phyloP scores from a whole-genome alignment of 73 alveolate species.

The Stentor coeruleus region DNA sequence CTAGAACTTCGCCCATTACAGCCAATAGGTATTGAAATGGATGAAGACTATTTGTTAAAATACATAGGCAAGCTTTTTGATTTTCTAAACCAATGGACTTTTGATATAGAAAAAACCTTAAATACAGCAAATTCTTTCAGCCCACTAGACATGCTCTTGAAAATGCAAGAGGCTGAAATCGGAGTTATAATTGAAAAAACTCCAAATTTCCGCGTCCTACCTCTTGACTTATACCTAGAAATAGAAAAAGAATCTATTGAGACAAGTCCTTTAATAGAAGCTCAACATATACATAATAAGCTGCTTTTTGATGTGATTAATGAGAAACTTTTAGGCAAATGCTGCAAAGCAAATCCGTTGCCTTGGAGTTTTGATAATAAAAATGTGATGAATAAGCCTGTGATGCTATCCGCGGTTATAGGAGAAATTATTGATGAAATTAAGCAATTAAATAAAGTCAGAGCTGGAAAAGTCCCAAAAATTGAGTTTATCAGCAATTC shows the following conservation, averaged over 20 bases:
- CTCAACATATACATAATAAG: constrained; percentile 81
- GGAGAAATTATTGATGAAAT: constrained; percentile 49
- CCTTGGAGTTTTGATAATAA: constrained; percentile 68
- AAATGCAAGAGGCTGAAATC: constrained; percentile 59
- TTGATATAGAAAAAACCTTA: constrained; percentile 4
- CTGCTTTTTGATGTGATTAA: constrained; percentile 74
- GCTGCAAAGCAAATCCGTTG: constrained; percentile 72
- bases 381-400: constrained; percentile 29
- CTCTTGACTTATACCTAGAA: background rate
- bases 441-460: background rate
- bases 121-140: constrained; percentile 37
- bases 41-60: background rate
- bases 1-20: background rate
- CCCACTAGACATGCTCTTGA: constrained; percentile 45
- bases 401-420: constrained; percentile 37
- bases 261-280: constrained; percentile 44
- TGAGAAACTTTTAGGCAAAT: constrained; percentile 77
- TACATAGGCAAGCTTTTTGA: background rate
- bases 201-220: background rate
- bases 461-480: constrained; percentile 43
- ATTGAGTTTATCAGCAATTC: constrained; percentile 38
- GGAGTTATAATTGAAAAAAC: constrained; percentile 57
- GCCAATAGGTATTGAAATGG: background rate
- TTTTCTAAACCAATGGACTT: background rate
- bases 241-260: constrained; percentile 27